Evolutionary conservation across 108 stramenopile species (phyloP).

Genomic region (Cyclotella baltica): DNA sequence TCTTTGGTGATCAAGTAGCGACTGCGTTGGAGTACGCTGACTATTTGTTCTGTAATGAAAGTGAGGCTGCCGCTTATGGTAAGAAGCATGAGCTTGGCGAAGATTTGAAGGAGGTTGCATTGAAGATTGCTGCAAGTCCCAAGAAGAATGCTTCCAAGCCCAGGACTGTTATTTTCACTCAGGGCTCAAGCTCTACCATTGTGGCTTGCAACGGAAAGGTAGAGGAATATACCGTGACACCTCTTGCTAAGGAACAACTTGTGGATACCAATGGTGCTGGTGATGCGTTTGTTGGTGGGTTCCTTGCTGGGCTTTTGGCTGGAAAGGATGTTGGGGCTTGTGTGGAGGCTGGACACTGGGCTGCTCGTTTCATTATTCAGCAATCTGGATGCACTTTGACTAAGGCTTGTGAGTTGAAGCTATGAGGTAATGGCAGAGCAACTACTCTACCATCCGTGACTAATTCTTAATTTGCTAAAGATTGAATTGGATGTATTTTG

Average conservation of each 20-base stretch:
- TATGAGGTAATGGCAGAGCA: slow-evolving; percentile 25
- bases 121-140: slow-evolving; percentile 87
- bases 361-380: slow-evolving; percentile 96
- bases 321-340: slow-evolving; percentile 81
- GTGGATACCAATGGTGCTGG: slow-evolving; percentile 99
- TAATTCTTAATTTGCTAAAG: no score
- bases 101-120: slow-evolving; percentile 92
- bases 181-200: slow-evolving; percentile 95
- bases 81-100: slow-evolving; percentile 93
- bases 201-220: slow-evolving; percentile 94
- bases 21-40: slow-evolving; percentile 95
- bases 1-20: slow-evolving; percentile 96
- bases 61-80: slow-evolving; percentile 97
- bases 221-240: slow-evolving; percentile 88
- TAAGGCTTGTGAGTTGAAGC: slow-evolving; percentile 70
- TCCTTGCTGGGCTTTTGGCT: slow-evolving; percentile 90
- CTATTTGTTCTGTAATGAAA: slow-evolving; percentile 98
- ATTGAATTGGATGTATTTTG: no score
- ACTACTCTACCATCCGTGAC: no score
- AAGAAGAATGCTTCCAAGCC: slow-evolving; percentile 86
- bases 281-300: slow-evolving; percentile 99
- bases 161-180: slow-evolving; percentile 97
- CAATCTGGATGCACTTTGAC: slow-evolving; percentile 93
- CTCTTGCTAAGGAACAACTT: slow-evolving; percentile 83
- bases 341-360: slow-evolving; percentile 98